Base-by-base conservation (phyloP, 192 early-diverging fungal genomes). In the Backusella luteola region DNA sequence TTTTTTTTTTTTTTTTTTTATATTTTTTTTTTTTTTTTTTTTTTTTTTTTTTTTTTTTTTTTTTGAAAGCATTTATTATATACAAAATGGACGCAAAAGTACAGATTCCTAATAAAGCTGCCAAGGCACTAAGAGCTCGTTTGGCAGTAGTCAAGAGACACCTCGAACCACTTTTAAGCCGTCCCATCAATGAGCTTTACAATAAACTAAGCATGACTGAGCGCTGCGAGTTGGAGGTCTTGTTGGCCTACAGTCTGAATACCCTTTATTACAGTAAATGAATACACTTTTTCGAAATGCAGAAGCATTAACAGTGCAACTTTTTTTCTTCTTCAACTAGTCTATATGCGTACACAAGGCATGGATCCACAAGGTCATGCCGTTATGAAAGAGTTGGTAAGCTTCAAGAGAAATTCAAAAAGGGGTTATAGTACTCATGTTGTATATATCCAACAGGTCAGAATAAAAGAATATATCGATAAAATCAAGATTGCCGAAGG, bases 221-320 rank as follows among this genome's bases (percentile, higher is more conserved):
- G 67, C 78, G 78, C 21, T 79, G 75, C 44, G 71, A 83, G 52
- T 66, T 83, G 12, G 66, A 83, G 21, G 39, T 83, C 5, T 23
- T 83, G 0, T 46, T 83, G 41, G 52, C 82, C n/a, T 83, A 83
- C 46, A 67, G 75, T 1, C 23, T 83, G 6, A 79, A 83, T 34
- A 77, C 78, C 32, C 66, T 78, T 21, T 79, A 74, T 35, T 83
- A 73, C 21, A 83, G 82, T 83, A 79, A 32, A 78, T 77, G 0
- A 1, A 23, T 23, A 7, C 8, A 44, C 42, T 44, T 17, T 44
- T 0, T 14, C 3, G 42, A 44, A 17, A 49, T 7, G 4, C 19
- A 49, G 6, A 49, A 19, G 6, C 5, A 49, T 49, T 49, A 49
- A 49, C 19, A 4, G 56, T 34, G 1, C 12, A 49, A 53, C 34